Evolutionary conservation across 306 rosid species (phyloP).

Genomic region (Lathyrus tuberosus): DNA sequence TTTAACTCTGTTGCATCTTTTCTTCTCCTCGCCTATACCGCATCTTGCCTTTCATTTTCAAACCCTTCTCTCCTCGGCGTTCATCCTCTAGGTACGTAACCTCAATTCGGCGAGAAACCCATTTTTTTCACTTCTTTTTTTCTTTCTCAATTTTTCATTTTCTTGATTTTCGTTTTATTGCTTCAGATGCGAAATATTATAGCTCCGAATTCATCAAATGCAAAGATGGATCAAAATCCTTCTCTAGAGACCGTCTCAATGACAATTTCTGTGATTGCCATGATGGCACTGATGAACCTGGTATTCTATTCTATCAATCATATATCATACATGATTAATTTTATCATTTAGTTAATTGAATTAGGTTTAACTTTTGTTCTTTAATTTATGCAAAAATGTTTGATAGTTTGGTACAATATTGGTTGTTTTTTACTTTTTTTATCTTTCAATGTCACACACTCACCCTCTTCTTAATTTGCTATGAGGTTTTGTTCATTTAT

Average conservation of each 20-base stretch:
- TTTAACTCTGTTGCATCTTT: constrained; percentile 43
- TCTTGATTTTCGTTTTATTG: constrained; percentile 26
- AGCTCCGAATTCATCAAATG: constrained; percentile 63
- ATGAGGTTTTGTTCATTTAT: constrained; percentile 34
- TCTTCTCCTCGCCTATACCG: constrained; percentile 44
- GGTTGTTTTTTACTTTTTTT: constrained; percentile 30
- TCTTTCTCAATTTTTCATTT: neutral
- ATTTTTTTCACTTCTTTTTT: constrained; percentile 2
- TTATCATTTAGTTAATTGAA: neutral
- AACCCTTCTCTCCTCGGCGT: constrained; percentile 58
- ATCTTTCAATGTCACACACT: too few relatives aligned
- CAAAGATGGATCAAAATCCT: constrained; percentile 73
- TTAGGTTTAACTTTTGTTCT: neutral
- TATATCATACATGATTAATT: too few relatives aligned
- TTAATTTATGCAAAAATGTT: constrained; percentile 30
- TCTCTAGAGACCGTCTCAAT: constrained; percentile 75
- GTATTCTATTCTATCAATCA: constrained; percentile 39
- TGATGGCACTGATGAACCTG: constrained; percentile 96
- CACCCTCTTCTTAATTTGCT: too few relatives aligned
- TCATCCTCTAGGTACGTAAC: constrained; percentile 71
- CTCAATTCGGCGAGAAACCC: neutral
- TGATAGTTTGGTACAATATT: constrained; percentile 1
- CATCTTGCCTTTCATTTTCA: constrained; percentile 38
- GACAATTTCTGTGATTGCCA: constrained; percentile 83
- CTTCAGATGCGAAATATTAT: constrained; percentile 77